Evolutionary conservation across 768 basidiomycete genomes (phyloP), one percentile per base, ranked within the genome.

Genomic region (Galerina sulciceps): DNA sequence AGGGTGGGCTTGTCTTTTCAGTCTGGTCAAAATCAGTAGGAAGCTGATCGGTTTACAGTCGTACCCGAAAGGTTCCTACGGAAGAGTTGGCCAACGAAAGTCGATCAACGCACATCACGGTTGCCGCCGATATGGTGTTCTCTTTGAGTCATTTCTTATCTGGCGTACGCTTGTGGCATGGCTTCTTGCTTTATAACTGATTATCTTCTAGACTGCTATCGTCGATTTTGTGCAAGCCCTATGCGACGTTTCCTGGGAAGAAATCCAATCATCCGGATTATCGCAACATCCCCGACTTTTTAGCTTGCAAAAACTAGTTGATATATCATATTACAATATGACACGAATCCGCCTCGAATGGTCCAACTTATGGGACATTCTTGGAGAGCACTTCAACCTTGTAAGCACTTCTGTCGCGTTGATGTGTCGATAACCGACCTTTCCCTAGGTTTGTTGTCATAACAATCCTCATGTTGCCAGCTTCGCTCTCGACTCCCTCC

Each of bases 261-360:
- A 99, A 75, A 99, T 99, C 37, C 94, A 97, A 72, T 96, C 95
- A 0, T 99, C 97, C 0, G 95, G 95, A 15, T 76, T 94, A 26
- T 96, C 96, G 3, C 90, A 96, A 60, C 91, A 94, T 70, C 96
- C 97, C 1, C 87, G 97, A 22, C 79, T 98, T 56, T 99, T 99
- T 82, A 96, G 96, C 73, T 76, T 99, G 56, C 96, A 98, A 74
- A 99, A 99, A 75, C 81, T 99, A 36, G 96, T 99, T 40, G 97
- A 99, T 70, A 99, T 99, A 55, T 97, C 96, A 9, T 99, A 99
- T 73, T 99, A 99, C 77, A 99, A 99, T 75, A 99, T 99, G 97
- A 89, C 81, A 61, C 90, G 97, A 47, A 99, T 99, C 69, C 93
- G 97, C 73, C 76, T 99, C 47, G 97, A 99, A 72, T 99, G 97